phyloP scores from a whole-genome alignment of 2,329 filamentous ascomycete species.

The Neofusicoccum kwambonambiense region DNA sequence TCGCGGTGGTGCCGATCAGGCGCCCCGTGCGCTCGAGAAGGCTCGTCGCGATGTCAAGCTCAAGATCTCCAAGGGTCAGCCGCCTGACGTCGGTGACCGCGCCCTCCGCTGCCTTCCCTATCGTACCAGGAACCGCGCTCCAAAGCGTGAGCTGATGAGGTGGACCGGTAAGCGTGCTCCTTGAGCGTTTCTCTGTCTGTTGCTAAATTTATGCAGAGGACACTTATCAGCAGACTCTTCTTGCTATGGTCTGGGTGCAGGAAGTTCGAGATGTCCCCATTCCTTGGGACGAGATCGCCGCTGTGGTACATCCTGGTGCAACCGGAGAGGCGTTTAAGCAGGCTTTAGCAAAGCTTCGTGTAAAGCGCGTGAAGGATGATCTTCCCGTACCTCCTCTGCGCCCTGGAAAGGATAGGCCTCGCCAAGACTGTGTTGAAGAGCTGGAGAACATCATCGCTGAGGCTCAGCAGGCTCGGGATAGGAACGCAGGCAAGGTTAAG shows the following conservation, averaged over 20 bases:
- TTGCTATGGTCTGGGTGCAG: background rate
- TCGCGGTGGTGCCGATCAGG: background rate
- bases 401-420: background rate
- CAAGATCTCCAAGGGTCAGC: background rate
- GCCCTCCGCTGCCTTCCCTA: background rate
- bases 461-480: background rate
- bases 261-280: background rate
- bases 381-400: background rate
- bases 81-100: background rate
- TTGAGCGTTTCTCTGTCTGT: no score
- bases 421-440: background rate
- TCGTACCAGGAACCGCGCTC: background rate
- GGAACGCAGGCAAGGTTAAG: no score
- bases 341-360: background rate
- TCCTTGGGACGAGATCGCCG: slow-evolving; percentile 5
- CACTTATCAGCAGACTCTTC: background rate
- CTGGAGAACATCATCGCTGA: background rate
- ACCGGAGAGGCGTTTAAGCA: slow-evolving; percentile 16
- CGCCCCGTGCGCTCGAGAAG: background rate
- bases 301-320: slow-evolving; percentile 9
- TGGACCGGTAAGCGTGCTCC: background rate
- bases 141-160: slow-evolving; percentile 9
- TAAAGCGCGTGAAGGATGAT: background rate
- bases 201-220: background rate
- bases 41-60: background rate